Conservation (phyloP, 2,329 filamentous ascomycete species). For the Raffaelea deltoideospora region DNA sequence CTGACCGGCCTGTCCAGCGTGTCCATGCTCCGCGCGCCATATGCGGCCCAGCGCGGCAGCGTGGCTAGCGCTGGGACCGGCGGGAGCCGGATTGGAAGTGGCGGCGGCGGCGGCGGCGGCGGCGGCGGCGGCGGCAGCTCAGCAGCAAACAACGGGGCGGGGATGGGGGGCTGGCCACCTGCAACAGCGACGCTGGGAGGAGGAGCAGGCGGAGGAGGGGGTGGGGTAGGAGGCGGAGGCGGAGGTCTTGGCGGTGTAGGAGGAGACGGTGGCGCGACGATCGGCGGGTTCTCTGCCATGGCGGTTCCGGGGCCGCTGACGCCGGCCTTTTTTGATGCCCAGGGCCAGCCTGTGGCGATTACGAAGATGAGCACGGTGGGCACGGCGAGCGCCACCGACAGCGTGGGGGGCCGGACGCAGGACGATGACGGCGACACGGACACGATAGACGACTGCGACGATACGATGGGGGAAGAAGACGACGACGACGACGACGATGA, state of each 20-base stretch:
- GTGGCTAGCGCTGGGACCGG: background rate
- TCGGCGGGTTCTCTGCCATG: slow-evolving; percentile 1
- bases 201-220: no score
- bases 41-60: slow-evolving; percentile 11
- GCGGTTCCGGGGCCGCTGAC: slow-evolving; percentile 22
- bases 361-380: slow-evolving; percentile 84
- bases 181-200: background rate
- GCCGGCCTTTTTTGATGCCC: slow-evolving; percentile 68
- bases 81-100: slow-evolving; percentile 10
- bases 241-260: no score
- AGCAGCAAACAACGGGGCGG: slow-evolving; percentile 33
- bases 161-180: slow-evolving; percentile 16
- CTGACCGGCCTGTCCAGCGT: slow-evolving; percentile 84
- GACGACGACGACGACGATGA: slow-evolving; percentile 32
- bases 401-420: slow-evolving; percentile 42
- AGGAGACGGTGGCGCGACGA: background rate
- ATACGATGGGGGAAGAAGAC: slow-evolving; percentile 33
- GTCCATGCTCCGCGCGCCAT: slow-evolving; percentile 47
- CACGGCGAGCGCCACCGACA: slow-evolving; percentile 75
- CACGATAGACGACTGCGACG: slow-evolving; percentile 16
- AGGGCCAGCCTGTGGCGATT: slow-evolving; percentile 49
- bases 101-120: slow-evolving; percentile 14
- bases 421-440: slow-evolving; percentile 17
- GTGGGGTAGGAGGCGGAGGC: no score
- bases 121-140: slow-evolving; percentile 15